Evolutionary conservation across 2,329 filamentous ascomycete genomes (phyloP).

Genomic region (Paraconiothyrium sp.): DNA sequence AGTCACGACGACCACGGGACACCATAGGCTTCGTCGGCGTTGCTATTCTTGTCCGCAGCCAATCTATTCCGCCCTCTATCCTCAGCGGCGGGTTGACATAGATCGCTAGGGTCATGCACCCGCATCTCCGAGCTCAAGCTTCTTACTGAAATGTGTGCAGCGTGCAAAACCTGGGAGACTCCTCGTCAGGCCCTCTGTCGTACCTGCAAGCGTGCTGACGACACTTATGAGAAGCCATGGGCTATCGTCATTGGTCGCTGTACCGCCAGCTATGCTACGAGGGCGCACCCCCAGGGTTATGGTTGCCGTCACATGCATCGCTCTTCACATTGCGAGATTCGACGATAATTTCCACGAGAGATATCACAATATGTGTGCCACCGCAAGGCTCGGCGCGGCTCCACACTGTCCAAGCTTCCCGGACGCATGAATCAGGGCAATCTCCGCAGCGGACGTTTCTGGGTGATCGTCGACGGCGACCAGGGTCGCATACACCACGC

Average conservation of each 20-base stretch:
- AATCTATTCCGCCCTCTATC: conserved; percentile 33
- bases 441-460: conserved; percentile 46
- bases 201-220: conserved; percentile 19
- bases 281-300: conserved; percentile 1
- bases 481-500: conserved; percentile 43
- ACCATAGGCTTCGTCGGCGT: conserved; percentile 19
- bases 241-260: conserved; percentile 15
- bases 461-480: conserved; percentile 46
- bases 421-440: conserved; percentile 35
- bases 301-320: conserved; percentile 21
- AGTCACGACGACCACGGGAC: conserved; percentile 17
- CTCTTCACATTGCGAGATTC: conserved; percentile 15
- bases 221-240: background rate
- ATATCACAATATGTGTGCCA: conserved; percentile 36
- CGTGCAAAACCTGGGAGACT: conserved; percentile 10
- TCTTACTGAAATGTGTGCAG: conserved; percentile 26
- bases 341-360: conserved; percentile 22
- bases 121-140: conserved; percentile 44
- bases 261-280: conserved; percentile 12
- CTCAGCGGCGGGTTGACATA: conserved; percentile 29
- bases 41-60: conserved; percentile 32
- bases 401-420: conserved; percentile 38
- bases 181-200: conserved; percentile 23
- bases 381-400: conserved; percentile 37
- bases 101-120: conserved; percentile 40